Percentiles rank a stretch among this genome's conserved stretches.
phyloP scores from a whole-genome alignment of 2,329 filamentous ascomycete species.

The Hypomyces rosellus region DNA sequence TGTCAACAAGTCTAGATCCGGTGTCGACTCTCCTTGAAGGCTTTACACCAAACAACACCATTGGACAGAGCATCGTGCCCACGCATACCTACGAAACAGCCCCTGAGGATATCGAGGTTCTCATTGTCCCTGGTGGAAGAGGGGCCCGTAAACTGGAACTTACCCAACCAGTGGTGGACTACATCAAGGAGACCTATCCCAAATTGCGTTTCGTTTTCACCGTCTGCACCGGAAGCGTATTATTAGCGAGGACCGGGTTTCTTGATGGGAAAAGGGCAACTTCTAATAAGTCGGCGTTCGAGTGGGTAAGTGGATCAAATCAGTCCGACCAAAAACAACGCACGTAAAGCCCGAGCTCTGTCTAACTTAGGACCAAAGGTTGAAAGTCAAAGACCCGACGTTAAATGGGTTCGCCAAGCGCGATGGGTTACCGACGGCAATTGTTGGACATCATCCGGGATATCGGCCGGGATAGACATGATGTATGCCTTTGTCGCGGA shows the following conservation, averaged over 20 bases:
- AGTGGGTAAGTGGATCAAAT: conserved; percentile 24
- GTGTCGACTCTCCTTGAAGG: conserved; percentile 19
- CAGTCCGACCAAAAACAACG: neutral
- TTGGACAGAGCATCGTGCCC: conserved; percentile 26
- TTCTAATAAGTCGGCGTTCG: conserved; percentile 52
- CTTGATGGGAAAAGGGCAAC: conserved; percentile 53
- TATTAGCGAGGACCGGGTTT: conserved; percentile 49
- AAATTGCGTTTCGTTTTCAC: conserved; percentile 48
- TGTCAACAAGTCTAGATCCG: conserved; percentile 22
- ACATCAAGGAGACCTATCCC: conserved; percentile 35
- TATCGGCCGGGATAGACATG: conserved; percentile 40
- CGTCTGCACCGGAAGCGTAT: conserved; percentile 53
- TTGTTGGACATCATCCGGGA: conserved; percentile 55
- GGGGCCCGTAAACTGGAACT: conserved; percentile 23
- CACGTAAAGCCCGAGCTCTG: neutral
- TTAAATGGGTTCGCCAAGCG: conserved; percentile 50
- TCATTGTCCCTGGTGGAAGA: conserved; percentile 33
- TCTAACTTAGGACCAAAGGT: too few species aligned
- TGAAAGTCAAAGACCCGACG: conserved; percentile 22
- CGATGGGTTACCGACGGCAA: conserved; percentile 57
- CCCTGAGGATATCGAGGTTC: conserved; percentile 29
- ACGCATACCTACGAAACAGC: conserved; percentile 32
- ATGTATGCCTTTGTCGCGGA: conserved; percentile 26
- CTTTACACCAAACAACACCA: conserved; percentile 7
- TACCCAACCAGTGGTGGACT: conserved; percentile 29